A percentile compares a stretch with the other conserved stretches of the same genome.
phyloP scores from a whole-genome alignment of 2,329 filamentous ascomycete species.

The Reticulascus tulasneorum region DNA sequence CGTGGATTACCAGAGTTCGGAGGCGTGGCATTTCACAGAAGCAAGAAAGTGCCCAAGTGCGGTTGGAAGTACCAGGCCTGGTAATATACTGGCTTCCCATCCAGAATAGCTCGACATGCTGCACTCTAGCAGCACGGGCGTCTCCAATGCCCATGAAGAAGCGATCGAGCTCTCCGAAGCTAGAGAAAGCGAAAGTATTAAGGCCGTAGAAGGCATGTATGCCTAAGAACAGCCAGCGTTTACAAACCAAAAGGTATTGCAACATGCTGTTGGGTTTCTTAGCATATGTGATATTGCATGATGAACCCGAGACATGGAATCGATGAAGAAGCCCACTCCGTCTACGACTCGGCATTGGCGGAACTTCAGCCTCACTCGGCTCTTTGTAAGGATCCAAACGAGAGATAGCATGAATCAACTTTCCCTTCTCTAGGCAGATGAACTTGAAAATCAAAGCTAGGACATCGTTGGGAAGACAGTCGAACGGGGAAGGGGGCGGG shows the following conservation, averaged over 20 bases:
- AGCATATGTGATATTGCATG: slow-evolving; percentile 28
- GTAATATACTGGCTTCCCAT: slow-evolving; percentile 29
- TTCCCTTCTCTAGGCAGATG: slow-evolving; percentile 27
- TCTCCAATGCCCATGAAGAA: slow-evolving; percentile 39
- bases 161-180: slow-evolving; percentile 45
- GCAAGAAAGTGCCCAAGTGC: slow-evolving; percentile 31
- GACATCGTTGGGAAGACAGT: slow-evolving; percentile 23
- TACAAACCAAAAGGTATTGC: slow-evolving; percentile 33
- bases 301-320: slow-evolving; percentile 32
- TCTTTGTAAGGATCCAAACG: slow-evolving; percentile 33
- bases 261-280: slow-evolving; percentile 32
- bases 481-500: slow-evolving; percentile 19
- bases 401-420: slow-evolving; percentile 39
- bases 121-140: slow-evolving; percentile 35
- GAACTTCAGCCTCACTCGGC: slow-evolving; percentile 17
- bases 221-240: slow-evolving; percentile 35
- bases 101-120: slow-evolving; percentile 41
- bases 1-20: slow-evolving; percentile 33
- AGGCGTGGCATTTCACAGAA: slow-evolving; percentile 33
- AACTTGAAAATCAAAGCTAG: slow-evolving; percentile 32
- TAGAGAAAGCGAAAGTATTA: slow-evolving; percentile 50
- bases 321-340: slow-evolving; percentile 25
- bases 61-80: slow-evolving; percentile 26
- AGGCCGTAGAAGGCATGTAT: slow-evolving; percentile 42
- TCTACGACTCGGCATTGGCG: not conserved